These are phyloP conservation scores for Chlamydomonas incerta DNA, from an alignment of 139 green algal genomes.

Conservation along the genomic window DNA sequence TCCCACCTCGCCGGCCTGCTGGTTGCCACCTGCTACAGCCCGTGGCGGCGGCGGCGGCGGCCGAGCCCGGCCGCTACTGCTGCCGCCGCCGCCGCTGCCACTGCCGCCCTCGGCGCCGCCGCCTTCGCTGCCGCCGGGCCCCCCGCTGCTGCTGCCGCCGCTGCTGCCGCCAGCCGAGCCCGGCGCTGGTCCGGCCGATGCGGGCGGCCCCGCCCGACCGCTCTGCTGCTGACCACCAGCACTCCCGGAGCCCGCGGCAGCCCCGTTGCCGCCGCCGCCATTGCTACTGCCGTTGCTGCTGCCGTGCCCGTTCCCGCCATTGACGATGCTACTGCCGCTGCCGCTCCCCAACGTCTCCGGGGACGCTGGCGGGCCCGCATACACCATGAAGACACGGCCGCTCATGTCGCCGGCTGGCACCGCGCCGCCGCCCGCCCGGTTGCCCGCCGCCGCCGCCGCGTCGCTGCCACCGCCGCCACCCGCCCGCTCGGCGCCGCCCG, in stretches of 20 bases:
- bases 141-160: not conserved
- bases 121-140: not conserved
- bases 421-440: not conserved
- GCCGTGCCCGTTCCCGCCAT: not conserved
- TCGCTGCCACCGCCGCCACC: not conserved
- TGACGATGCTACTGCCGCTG: not conserved
- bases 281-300: too few relatives aligned
- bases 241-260: not conserved
- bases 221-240: too few relatives aligned
- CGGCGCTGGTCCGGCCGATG: not conserved
- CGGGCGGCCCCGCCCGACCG: not conserved
- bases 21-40: too few relatives aligned
- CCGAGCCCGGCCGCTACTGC: not conserved
- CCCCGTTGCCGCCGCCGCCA: too few relatives aligned
- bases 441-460: not conserved
- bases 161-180: not conserved
- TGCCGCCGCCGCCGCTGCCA: not conserved
- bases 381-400: constrained; percentile 13
- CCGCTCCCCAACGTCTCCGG: not conserved
- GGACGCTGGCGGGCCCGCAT: not conserved
- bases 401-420: not conserved
- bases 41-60: not conserved
- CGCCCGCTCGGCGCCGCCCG: too few relatives aligned
- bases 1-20: too few relatives aligned
- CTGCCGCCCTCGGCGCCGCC: not conserved